Percentiles rank a stretch among this genome's conserved stretches.
These are phyloP conservation scores for Candida alai DNA, from an alignment of 805 yeast genomes.

Conservation along the genomic window DNA sequence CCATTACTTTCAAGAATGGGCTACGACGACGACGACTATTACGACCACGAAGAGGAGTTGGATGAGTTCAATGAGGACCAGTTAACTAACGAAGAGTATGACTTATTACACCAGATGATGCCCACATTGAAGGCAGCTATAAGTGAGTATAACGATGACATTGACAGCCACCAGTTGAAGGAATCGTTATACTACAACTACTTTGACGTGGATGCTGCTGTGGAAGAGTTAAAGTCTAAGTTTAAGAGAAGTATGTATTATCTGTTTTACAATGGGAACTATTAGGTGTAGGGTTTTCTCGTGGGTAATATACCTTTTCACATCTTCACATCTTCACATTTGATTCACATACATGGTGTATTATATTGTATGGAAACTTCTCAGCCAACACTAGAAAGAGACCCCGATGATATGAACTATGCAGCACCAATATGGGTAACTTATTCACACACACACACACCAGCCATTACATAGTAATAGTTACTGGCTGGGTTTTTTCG, in stretches of 20 bases:
- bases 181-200: constrained; percentile 59
- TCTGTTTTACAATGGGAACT: too few species aligned
- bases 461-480: too few species aligned
- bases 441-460: too few species aligned
- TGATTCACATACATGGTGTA: too few species aligned
- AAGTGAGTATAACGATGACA: constrained; percentile 37
- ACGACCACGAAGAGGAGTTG: constrained; percentile 14
- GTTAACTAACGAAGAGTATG: constrained; percentile 38
- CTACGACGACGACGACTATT: constrained; percentile 12
- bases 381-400: too few species aligned
- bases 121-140: constrained; percentile 40
- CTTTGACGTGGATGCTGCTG: constrained; percentile 48
- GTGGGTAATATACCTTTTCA: too few species aligned
- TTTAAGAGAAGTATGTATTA: constrained; percentile 47
- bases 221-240: constrained; percentile 41
- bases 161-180: constrained; percentile 49
- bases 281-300: too few species aligned
- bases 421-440: too few species aligned
- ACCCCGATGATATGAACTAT: too few species aligned
- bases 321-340: too few species aligned
- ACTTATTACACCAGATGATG: constrained; percentile 38
- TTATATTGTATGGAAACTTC: too few species aligned
- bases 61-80: constrained; percentile 37
- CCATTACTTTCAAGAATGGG: constrained; percentile 7
- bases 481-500: too few species aligned